These are phyloP conservation scores for Centaurea solstitialis DNA, from an alignment of 129 eudicot genomes.

Conservation along the genomic window DNA sequence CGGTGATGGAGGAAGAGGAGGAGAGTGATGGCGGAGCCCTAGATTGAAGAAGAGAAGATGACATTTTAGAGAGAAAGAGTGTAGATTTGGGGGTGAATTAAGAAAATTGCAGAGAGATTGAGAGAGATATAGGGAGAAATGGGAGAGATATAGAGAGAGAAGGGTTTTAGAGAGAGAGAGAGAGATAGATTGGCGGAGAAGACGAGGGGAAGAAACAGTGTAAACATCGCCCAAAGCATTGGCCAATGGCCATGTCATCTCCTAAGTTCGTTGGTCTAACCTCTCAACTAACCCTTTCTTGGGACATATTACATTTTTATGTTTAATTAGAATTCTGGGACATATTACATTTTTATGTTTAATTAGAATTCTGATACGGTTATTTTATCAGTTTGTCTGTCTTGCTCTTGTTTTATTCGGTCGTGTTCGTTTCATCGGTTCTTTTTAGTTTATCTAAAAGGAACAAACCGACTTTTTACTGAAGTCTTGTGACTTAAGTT, in stretches of 20 bases:
- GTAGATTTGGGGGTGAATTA: neutral
- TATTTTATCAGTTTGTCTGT: too few species aligned
- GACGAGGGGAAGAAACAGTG: conserved; percentile 54
- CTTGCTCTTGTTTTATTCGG: too few species aligned
- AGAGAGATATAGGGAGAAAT: neutral
- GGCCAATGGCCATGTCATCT: conserved; percentile 38
- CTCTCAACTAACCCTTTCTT: conserved; percentile 8
- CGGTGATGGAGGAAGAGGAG: conserved; percentile 56
- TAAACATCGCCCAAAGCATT: conserved; percentile 39
- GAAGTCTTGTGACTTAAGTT: too few species aligned
- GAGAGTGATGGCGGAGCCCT: conserved; percentile 43
- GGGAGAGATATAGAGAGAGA: too few species aligned
- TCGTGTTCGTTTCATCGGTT: too few species aligned
- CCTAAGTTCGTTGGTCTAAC: conserved; percentile 30
- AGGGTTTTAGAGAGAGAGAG: neutral
- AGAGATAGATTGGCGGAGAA: conserved; percentile 59
- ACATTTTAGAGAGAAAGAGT: conserved; percentile 25
- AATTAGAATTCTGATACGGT: too few species aligned
- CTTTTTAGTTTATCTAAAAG: too few species aligned
- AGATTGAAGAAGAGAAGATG: conserved; percentile 56
- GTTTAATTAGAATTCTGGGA: neutral
- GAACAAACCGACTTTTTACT: too few species aligned
- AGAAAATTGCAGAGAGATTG: neutral
- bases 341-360: neutral
- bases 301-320: neutral